Percentiles rank a stretch among this genome's conserved stretches.
Evolutionary conservation across 2,329 filamentous ascomycete genomes (phyloP).

Genomic region (Fonsecaea pedrosoi): DNA sequence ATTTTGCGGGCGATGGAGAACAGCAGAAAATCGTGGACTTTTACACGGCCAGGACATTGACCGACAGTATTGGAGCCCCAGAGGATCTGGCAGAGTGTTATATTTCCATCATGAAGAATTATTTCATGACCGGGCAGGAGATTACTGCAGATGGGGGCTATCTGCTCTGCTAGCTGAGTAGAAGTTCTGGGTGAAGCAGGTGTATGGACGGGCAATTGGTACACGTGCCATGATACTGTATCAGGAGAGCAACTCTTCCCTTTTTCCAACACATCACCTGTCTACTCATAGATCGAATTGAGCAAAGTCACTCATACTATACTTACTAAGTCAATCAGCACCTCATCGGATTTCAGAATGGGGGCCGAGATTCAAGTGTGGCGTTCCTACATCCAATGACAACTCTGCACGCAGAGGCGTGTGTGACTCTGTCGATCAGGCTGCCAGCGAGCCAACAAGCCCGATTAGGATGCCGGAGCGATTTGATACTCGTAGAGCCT

Average conservation of each 20-base stretch:
- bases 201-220: background rate
- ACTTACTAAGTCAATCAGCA: background rate
- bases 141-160: slow-evolving; percentile 49
- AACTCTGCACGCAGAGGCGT: background rate
- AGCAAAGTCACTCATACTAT: background rate
- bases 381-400: background rate
- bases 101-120: slow-evolving; percentile 54
- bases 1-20: slow-evolving; percentile 33
- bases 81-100: slow-evolving; percentile 55
- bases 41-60: slow-evolving; percentile 44
- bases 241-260: background rate
- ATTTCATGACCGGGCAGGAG: slow-evolving; percentile 47
- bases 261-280: background rate
- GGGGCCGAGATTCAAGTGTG: background rate
- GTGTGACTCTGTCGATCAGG: slow-evolving; percentile 1
- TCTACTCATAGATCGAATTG: background rate
- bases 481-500: too few relatives aligned
- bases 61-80: slow-evolving; percentile 41
- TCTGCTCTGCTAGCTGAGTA: slow-evolving; percentile 36
- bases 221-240: background rate
- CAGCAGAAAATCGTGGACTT: slow-evolving; percentile 45
- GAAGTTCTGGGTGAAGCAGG: background rate
- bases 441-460: background rate
- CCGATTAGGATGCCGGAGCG: background rate
- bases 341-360: background rate